These are phyloP conservation scores for Plantago lanceolata DNA, from an alignment of 305 asterid species.

Conservation along the genomic window DNA sequence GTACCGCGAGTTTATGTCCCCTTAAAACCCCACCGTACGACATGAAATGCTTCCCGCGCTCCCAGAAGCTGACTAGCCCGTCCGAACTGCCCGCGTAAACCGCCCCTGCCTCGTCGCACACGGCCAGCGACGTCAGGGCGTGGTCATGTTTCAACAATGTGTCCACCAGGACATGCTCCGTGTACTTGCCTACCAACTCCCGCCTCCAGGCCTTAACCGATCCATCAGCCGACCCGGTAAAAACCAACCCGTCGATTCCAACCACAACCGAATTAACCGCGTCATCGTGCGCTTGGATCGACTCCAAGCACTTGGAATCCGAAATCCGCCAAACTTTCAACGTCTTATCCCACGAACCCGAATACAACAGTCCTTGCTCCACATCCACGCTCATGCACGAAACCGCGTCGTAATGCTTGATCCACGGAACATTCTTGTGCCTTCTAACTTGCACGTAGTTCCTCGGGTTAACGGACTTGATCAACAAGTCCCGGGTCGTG, in stretches of 20 bases:
- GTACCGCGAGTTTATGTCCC: constrained; percentile 81
- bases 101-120: constrained; percentile 31
- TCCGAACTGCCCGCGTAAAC: constrained; percentile 81
- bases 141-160: constrained; percentile 53
- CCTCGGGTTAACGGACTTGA: constrained; percentile 58
- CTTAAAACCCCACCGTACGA: constrained; percentile 65
- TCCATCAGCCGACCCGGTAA: constrained; percentile 90
- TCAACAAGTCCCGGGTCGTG: constrained; percentile 49
- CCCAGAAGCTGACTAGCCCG: constrained; percentile 87
- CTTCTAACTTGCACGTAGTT: constrained; percentile 61
- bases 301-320: constrained; percentile 73
- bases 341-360: constrained; percentile 92
- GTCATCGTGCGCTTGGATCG: constrained; percentile 67
- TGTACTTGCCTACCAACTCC: constrained; percentile 46
- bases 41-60: constrained; percentile 48
- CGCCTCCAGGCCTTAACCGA: constrained; percentile 85
- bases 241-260: constrained; percentile 56
- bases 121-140: constrained; percentile 74
- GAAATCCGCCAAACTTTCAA: constrained; percentile 76
- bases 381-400: constrained; percentile 62
- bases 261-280: constrained; percentile 64
- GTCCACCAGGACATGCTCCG: constrained; percentile 56
- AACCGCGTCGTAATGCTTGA: constrained; percentile 71
- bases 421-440: constrained; percentile 62
- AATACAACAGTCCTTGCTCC: constrained; percentile 52